Base-by-base conservation (phyloP, 2,329 filamentous ascomycete genomes). In the Aspergillus sp. region DNA sequence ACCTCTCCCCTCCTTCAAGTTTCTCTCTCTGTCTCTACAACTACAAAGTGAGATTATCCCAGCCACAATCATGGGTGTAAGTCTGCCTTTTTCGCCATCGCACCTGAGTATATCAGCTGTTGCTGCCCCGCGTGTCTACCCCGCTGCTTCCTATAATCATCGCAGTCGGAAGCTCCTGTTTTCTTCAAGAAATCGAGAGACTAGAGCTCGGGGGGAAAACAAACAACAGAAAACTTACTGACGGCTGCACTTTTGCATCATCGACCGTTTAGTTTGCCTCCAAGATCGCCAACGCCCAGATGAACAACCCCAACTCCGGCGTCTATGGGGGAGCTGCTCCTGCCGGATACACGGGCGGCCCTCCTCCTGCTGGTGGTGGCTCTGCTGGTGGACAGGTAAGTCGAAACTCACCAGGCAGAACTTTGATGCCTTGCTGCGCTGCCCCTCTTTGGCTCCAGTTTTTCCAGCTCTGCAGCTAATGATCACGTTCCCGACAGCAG, bases 311-410 rank as follows among this genome's bases (percentile, higher is more conserved):
- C 55, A 51, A 51, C 47, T 46, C 55, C 25, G 52, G 73, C 54
- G 69, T 68, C 23, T 76, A 75, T 61, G 71, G 67, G 51, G 76
- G 73, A 57, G 74, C 68, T 57, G 74, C 77, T 62, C 74, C 76
- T 7, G 61, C 74, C 31, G 76, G 76, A 38, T 79, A 79, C 61
- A 73, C 74, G 17, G 76, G 73, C 50, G 75, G 66, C 51, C 76
- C 77, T 71, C 77, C 76, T 59, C 60, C 74, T 59, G 65, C 72
- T 68, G 75, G 72, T 65, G 68, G 25, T 49, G 25, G 25, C 25
- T 28, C 28, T 55, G 19, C 68, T 45, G 78, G 79, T 68, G 79
- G 80, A 76, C 85, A 86, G 74, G 85, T 87, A 78, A 83, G 85
- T 84, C 59, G 52, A 43, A 49, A 41, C 34, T 41, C 34, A 41